A percentile compares a stretch with the other conserved stretches of the same genome.
These are phyloP conservation scores for Hypomontagnella submonticulosa DNA, from an alignment of 495 filamentous ascomycete species.

Conservation along the genomic window DNA sequence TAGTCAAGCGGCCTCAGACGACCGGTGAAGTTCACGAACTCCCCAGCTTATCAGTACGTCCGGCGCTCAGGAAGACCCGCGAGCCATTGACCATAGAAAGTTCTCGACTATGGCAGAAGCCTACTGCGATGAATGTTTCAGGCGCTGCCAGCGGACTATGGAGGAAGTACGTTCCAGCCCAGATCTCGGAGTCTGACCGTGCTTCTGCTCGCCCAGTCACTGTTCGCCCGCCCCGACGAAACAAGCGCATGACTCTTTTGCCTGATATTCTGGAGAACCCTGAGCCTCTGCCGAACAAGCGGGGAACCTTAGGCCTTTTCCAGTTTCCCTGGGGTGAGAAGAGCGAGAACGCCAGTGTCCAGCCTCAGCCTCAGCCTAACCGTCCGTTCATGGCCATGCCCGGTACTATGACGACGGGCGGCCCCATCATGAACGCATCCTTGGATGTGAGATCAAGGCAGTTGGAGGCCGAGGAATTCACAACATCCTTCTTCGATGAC, in stretches of 20 bases:
- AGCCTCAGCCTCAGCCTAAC: constrained; percentile 46
- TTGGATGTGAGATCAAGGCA: constrained; percentile 51
- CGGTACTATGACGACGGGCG: constrained; percentile 60
- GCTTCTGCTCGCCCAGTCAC: constrained; percentile 50
- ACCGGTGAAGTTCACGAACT: constrained; percentile 28
- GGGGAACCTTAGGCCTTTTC: constrained; percentile 65
- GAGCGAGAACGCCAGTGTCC: constrained; percentile 61
- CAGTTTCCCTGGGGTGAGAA: constrained; percentile 68
- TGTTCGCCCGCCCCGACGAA: constrained; percentile 60
- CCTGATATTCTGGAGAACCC: constrained; percentile 68
- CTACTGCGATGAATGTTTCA: constrained; percentile 22
- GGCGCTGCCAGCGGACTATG: constrained; percentile 32
- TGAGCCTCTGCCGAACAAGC: constrained; percentile 61
- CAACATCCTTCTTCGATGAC: constrained; percentile 62
- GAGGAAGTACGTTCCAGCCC: constrained; percentile 30
- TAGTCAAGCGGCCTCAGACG: constrained; percentile 28
- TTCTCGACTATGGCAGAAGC: constrained; percentile 55
- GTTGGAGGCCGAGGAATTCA: constrained; percentile 50
- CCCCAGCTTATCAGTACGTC: constrained; percentile 47
- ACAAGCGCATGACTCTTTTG: constrained; percentile 62
- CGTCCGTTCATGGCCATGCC: constrained; percentile 56
- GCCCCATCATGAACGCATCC: constrained; percentile 38
- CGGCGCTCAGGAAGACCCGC: constrained; percentile 46
- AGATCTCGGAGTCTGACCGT: neutral
- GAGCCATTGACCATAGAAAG: constrained; percentile 51